Evolutionary conservation across 2,329 filamentous ascomycete genomes (phyloP), one percentile per base, ranked within the genome.

Genomic region (Talaromyces rugulosus): DNA sequence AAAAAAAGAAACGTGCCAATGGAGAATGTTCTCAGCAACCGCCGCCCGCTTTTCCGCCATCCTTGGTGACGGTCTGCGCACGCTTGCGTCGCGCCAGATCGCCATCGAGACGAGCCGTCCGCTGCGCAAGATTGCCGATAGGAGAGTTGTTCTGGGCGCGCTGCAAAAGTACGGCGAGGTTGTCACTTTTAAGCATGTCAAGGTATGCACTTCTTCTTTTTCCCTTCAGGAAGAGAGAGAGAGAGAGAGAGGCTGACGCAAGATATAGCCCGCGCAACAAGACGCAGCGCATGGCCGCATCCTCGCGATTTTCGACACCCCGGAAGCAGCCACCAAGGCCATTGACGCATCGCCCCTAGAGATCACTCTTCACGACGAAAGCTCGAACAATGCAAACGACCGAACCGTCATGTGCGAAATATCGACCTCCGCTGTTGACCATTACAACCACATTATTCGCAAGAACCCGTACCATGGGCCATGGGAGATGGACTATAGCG

Each of bases 111-210:
- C 71, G 54, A 56, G 56, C 8, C 74, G 74, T 0, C 54, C 66
- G 4, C 70, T 73, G 14, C 68, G 66, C 28, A 72, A 64, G 34
- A 60, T 78, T 6, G 58, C 66, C 23, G 74, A 78, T 61, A 75
- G 73, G 63, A 70, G 69, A 62, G 66, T 69, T 18, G 65, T 78
- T 30, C 70, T 78, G 23, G 65, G 69, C 47, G 72, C 73, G 6
- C 66, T 78, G 18, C 75, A 78, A 63, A 74, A 75, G 67, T 78
- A 75, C 66, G 77, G 77, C 23, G 75, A 78, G 65, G 75, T 78
- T 7, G 66, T 70, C 9, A 72, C 71, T 28, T 78, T 77, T 64
- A 67, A 71, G 34, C 77, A 75, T 60, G 61, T 74, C 14, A 74
- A 71, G 66, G 75, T 78, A 66, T 27, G 57, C 51, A 6, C 16